Evolutionary conservation across 2,329 filamentous ascomycete genomes (phyloP).

Genomic region (Gliomastix tumulicola): DNA sequence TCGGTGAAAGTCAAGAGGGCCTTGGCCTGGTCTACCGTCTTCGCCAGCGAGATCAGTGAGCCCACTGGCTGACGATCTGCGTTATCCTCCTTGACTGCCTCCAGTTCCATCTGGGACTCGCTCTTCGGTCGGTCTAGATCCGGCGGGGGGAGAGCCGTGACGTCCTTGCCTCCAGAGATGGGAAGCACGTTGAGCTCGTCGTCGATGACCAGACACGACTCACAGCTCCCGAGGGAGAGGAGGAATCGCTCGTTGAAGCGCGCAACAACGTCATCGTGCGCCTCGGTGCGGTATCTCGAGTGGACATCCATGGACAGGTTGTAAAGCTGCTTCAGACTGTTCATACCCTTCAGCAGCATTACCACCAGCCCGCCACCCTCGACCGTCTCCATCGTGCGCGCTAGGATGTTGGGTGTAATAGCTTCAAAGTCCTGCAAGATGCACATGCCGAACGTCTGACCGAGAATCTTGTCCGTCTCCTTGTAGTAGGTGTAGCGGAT

Average conservation of each 20-base stretch:
- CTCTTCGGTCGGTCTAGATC: constrained; percentile 68
- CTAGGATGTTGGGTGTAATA: constrained; percentile 92
- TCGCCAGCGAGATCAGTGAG: constrained; percentile 74
- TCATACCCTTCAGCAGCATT: constrained; percentile 91
- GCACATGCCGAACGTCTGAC: constrained; percentile 97
- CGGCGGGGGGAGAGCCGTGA: constrained; percentile 72
- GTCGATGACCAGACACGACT: constrained; percentile 90
- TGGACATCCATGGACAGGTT: constrained; percentile 97
- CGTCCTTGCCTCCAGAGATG: constrained; percentile 90
- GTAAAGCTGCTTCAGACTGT: constrained; percentile 92
- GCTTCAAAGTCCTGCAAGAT: constrained; percentile 98
- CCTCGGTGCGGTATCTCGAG: constrained; percentile 91
- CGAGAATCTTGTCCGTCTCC: constrained; percentile 96
- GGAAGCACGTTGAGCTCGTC: constrained; percentile 96
- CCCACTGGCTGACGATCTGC: constrained; percentile 83
- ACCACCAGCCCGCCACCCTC: constrained; percentile 92
- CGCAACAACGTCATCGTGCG: constrained; percentile 88
- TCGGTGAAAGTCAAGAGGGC: constrained; percentile 95
- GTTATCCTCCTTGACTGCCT: constrained; percentile 79
- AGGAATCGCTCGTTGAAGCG: constrained; percentile 98
- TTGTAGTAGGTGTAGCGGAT: constrained; percentile 99
- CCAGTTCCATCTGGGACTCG: constrained; percentile 67
- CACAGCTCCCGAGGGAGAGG: constrained; percentile 88
- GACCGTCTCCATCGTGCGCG: constrained; percentile 92
- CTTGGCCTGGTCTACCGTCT: constrained; percentile 92